Evolutionary conservation across 768 basidiomycete species (phyloP), one percentile per base, ranked within the genome.

Genomic region (Sporobolomyces roseus): DNA sequence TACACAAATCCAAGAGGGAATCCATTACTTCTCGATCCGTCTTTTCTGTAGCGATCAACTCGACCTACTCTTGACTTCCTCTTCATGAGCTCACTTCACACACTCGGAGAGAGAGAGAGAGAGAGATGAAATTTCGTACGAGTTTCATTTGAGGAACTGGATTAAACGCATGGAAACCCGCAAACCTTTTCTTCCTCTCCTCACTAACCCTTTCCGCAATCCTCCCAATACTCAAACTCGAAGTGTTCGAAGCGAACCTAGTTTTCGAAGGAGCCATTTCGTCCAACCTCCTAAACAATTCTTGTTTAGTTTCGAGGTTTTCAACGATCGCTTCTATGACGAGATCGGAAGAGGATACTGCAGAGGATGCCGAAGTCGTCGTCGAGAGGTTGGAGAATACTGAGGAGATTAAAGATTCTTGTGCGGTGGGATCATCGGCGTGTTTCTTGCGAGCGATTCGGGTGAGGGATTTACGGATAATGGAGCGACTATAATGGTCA

Each of bases 321-420:
- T 82, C 81, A 63, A 82, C 80, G 60, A 82, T 81, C 8, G 81
- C 81, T 72, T 82, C 81, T 33, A 82, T 75, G 38, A 82, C 80
- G 43, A 81, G 66, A 66, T 82, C 80, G 2, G 79, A 70, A 1
- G 75, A 53, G 8, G 75, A 54, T 6, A 80, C 80, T 1, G 79
- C 79, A 48, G 77, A 74, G 2, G 35, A 72, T 4, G 80, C 77
- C 50, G 80, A 79, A 10, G 80, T 80, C 1, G 78, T 80, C 0
- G 77, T 78, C 55, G 70, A 70, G 54, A 81, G 76, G 62, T 78
- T 78, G 48, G 68, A 67, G 66, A 80, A 72, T 25, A 79, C 75
- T 41, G 59, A 48, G 59, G 65, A 25, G 77, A 80, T 61, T 74
- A 77, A 36, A 62, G 70, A 50, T 14, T 67, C n/a, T 27, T 73